Base-by-base conservation (phyloP, 2,329 filamentous ascomycete species). In the Talaromyces marneffei region DNA sequence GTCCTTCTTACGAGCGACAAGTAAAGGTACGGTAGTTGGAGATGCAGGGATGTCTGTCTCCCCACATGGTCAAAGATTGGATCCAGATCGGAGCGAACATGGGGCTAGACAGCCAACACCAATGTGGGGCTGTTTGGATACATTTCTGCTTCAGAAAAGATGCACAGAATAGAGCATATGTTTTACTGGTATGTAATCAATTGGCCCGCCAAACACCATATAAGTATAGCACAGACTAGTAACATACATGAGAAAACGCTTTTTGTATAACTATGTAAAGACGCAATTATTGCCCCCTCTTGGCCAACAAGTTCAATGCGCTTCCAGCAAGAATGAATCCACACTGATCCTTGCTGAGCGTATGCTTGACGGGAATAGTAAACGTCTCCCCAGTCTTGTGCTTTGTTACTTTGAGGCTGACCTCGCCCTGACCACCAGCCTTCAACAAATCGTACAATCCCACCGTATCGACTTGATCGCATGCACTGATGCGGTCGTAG, bases 261-360 rank as follows among this genome's bases (percentile, higher is more conserved):
- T 52, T 27, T 35, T 29, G 10, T 23, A 29, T 48, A 53, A n/a
- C n/a, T 25, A 16, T n/a, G 23, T 25, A 37, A 35, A 25, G n/a
- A 9, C n/a, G 12, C 4, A 16, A 53, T 59, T 56, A 65, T 48
- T 60, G 61, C 9, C 67, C 69, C 82, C 88, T 88, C 71, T 81
- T 80, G 50, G 92, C 89, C 69, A 99, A 77, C 75, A 97, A 73
- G 77, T 99, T 99, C 78, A 99, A 76, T 44, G 94, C 94, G 75
- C 91, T 96, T 2, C 94, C 94, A 0, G 94, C 94, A 56, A 99
- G 80, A 66, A 99, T 91, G 72, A 97, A 99, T 0, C 84, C 87
- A 64, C 90, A 90, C 81, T 99, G 94, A 74, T 97, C 94, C 78
- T 88, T 84, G 72, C 87, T 95, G 64, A 99, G 82, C 12, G 90